Conservation (phyloP, 306 rosid genomes). For the Luffa aegyptiaca region DNA sequence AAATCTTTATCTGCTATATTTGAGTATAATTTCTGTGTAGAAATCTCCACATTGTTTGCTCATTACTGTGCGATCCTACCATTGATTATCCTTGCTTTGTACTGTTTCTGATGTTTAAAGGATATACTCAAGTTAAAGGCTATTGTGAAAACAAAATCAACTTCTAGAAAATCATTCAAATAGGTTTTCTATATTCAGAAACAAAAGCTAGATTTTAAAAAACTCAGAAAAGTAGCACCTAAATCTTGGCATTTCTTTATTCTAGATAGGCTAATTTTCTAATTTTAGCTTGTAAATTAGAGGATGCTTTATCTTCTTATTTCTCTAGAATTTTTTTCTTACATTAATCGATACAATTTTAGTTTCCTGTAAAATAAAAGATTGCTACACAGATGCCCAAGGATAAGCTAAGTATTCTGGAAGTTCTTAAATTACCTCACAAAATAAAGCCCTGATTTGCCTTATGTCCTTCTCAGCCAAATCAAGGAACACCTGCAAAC, state of each 20-base stretch:
- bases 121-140: not conserved
- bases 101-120: not conserved
- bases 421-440: conserved; percentile 53
- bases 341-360: not conserved
- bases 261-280: not conserved
- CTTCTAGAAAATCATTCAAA: not conserved
- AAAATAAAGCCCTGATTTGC: conserved; percentile 63
- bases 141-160: not conserved
- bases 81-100: not conserved
- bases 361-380: not conserved
- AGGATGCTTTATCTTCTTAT: not conserved
- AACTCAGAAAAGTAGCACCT: not conserved
- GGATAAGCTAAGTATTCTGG: not conserved
- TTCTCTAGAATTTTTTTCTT: not conserved
- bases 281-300: not conserved
- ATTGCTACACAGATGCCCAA: not conserved
- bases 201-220: not conserved
- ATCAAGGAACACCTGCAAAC: conserved; percentile 70
- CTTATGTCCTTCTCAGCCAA: conserved; percentile 88
- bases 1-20: not conserved
- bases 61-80: not conserved
- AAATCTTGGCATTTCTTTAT: not conserved
- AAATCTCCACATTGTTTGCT: not conserved
- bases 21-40: not conserved
- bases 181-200: not conserved